phyloP scores from a whole-genome alignment of 139 green algal species.

The Haematococcus lacustris region DNA sequence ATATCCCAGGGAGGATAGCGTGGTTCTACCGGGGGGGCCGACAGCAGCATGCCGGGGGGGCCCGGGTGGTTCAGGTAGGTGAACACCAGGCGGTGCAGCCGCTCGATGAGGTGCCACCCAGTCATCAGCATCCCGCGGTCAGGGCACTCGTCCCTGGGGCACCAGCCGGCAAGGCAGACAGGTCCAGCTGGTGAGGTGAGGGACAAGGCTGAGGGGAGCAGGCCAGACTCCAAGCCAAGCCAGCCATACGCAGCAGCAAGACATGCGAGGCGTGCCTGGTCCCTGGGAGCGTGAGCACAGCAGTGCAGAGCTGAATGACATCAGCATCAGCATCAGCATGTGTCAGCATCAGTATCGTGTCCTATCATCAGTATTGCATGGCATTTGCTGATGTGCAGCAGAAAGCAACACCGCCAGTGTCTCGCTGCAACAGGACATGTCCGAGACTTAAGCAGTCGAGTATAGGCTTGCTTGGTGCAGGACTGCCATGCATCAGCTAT shows the following conservation, averaged over 20 bases:
- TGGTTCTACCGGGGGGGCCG: slow-evolving; percentile 1
- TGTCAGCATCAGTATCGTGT: no score
- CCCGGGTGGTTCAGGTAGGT: slow-evolving; percentile 11
- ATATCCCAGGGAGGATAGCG: slow-evolving; percentile 19
- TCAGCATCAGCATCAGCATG: no score
- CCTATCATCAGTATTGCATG: no score
- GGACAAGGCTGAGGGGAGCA: neutral
- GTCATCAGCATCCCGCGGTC: slow-evolving; percentile 44
- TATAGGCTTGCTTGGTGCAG: no score
- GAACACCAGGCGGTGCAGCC: slow-evolving; percentile 31
- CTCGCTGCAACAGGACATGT: neutral
- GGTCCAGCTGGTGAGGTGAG: neutral
- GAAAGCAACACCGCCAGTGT: neutral
- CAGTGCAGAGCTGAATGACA: no score
- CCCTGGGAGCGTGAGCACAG: no score
- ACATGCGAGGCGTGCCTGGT: neutral
- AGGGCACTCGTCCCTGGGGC: slow-evolving; percentile 42
- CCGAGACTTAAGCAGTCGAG: no score
- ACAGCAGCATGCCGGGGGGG: neutral
- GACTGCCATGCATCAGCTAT: no score
- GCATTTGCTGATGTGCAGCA: no score
- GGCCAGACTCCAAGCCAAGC: neutral
- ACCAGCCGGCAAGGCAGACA: neutral
- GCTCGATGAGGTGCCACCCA: slow-evolving; percentile 25
- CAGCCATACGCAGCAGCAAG: neutral